Evolutionary conservation across 148 eudicot species (phyloP), one percentile per base, ranked within the genome.

Genomic region (Talinum fruticosum): DNA sequence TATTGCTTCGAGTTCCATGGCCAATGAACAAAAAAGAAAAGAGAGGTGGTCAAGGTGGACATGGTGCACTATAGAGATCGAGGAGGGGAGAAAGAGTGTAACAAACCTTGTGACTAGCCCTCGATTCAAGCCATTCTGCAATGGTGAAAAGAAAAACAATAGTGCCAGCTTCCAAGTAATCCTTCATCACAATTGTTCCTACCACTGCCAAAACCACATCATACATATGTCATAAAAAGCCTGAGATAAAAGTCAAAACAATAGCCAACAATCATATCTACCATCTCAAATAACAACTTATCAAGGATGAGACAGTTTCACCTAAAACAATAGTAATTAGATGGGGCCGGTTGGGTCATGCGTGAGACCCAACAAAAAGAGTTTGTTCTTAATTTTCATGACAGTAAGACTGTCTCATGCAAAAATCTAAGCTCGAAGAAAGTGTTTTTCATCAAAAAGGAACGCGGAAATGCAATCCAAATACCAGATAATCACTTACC

Each of bases 71-170:
- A n/a, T n/a, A n/a, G n/a, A n/a, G n/a, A n/a, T n/a, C n/a, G 47
- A 14, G 47, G 47, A 41, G 47, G 47, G 47, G 47, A 41, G 47
- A 41, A 1, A 64, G 28, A n/a, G 61, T 45, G 14, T 21, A 32
- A 33, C 53, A 62, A 47, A 93, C 97, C 97, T 86, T 91, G 62
- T 92, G 92, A 72, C 96, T 86, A 47, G 99, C 99, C 75, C 94
- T 86, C 18, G 96, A 85, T 79, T 92, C 92, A 1, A 95, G 91
- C 99, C 99, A 95, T 69, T 95, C 91, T 12, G 99, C 91, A 26
- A 89, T 87, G 32, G 97, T 89, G 80, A 95, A 95, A 33, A 95
- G 83, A 70, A 95, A 95, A 59, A 95, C 99, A 14, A 95, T 90
- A 3, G 97, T 80, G 21, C 85, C 99, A 28, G 99, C 96, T 84